Percentiles rank a stretch among this genome's conserved stretches.
These are phyloP conservation scores for Hyaloscypha finlandica DNA, from an alignment of 495 filamentous ascomycete genomes.

Conservation along the genomic window DNA sequence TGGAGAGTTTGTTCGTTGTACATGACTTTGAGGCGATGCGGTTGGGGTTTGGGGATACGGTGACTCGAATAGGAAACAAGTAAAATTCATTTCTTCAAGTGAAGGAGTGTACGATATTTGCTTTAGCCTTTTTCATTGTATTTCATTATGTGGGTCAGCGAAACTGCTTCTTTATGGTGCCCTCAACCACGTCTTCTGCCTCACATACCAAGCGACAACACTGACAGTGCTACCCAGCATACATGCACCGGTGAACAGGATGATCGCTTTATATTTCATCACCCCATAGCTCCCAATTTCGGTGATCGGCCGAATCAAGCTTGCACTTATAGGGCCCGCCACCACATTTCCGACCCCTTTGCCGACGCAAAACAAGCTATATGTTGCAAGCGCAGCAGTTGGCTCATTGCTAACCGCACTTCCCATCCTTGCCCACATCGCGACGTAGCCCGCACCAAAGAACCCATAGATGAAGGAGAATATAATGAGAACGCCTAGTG, in stretches of 20 bases:
- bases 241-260: conserved; percentile 52
- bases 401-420: conserved; percentile 34
- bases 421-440: conserved; percentile 36
- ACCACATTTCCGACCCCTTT: conserved; percentile 42
- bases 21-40: too few species aligned
- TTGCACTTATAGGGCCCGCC: conserved; percentile 37
- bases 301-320: conserved; percentile 36
- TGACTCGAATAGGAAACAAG: too few species aligned
- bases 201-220: conserved; percentile 31
- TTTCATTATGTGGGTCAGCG: too few species aligned
- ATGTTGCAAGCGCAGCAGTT: conserved; percentile 53
- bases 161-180: too few species aligned
- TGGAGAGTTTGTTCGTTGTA: too few species aligned
- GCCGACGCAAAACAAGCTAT: conserved; percentile 36
- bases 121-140: too few species aligned
- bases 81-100: too few species aligned
- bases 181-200: conserved; percentile 22
- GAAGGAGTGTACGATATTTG: too few species aligned
- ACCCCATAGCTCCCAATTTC: conserved; percentile 45
- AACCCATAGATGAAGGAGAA: conserved; percentile 42
- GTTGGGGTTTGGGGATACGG: too few species aligned
- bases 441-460: conserved; percentile 40
- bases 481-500: conserved; percentile 30
- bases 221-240: conserved; percentile 18
- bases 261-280: conserved; percentile 49